A percentile compares a stretch with the other conserved stretches of the same genome.
These are phyloP conservation scores for Agastache rugosa DNA, from an alignment of 257 asterid genomes.

Conservation along the genomic window DNA sequence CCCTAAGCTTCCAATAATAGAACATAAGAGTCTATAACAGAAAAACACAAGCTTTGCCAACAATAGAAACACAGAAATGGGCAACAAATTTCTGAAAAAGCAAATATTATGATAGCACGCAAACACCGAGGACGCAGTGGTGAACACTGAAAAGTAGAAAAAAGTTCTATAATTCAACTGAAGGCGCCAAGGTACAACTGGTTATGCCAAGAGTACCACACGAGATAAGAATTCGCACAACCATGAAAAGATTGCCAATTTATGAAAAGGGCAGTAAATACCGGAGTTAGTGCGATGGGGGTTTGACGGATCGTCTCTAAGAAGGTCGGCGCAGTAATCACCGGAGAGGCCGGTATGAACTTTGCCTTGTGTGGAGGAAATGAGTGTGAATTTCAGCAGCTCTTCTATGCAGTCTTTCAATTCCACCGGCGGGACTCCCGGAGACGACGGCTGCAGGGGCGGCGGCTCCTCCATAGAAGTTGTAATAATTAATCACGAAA, in stretches of 20 bases:
- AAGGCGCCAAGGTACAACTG: conserved; percentile 13
- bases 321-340: conserved; percentile 66
- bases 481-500: not conserved
- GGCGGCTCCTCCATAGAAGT: conserved; percentile 9
- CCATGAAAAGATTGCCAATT: not conserved
- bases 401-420: conserved; percentile 65
- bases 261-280: conserved; percentile 15
- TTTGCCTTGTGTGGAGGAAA: conserved; percentile 51
- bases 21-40: not conserved
- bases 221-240: not conserved
- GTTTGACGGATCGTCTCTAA: conserved; percentile 50
- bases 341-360: conserved; percentile 57
- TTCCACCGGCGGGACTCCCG: conserved; percentile 46
- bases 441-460: conserved; percentile 47
- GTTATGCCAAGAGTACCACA: conserved; percentile 24
- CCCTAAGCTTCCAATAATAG: not conserved
- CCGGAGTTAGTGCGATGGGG: conserved; percentile 31
- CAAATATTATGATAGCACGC: not conserved
- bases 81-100: not conserved
- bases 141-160: not conserved
- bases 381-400: conserved; percentile 58
- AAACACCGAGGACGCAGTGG: conserved; percentile 4
- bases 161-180: not conserved
- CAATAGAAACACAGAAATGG: not conserved
- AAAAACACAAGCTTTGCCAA: not conserved